Base-by-base conservation (phyloP, 208 protist genomes). In the Acanthamoeba quina region DNA sequence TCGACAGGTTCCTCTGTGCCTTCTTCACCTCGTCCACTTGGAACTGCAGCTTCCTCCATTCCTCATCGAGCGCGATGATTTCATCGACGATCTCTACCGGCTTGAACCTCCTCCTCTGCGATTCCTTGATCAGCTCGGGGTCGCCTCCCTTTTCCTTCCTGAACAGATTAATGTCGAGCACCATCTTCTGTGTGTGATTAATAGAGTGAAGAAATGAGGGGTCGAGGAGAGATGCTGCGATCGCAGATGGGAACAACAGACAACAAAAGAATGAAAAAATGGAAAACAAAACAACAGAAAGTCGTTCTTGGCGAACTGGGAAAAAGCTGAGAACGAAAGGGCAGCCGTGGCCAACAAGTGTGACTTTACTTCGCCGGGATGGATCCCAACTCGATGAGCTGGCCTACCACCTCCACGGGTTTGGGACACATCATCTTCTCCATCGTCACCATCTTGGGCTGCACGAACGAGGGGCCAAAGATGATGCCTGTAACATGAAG, bases 131-230 rank as follows among this genome's bases (percentile, higher is more conserved):
- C 9, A 99, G 78, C 56, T 99, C 97, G 34, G 98, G 98, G 49
- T 98, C 98, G 56, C 98, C 98, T 52, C 97, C 97, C 93, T 98
- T 96, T 37, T 99, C 97, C 52, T 98, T 97, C 60, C 99, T 98
- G 91, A 99, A 99, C 15, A 99, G 95, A 58, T 98, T 96, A 94
- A 99, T 99, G 96, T 99, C 99, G 56, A 99, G 97, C 90, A 94
- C 80, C 80, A 88, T 88, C 3, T 24, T 88, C 5, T n/a, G n/a
- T 88, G 21, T 88, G 47, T 56, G 37, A 52, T 13, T 82, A 37
- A 26, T 1, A 17, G 74, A 41, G 74, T 26, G 74, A 70, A 29
- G 62, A 37, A 29, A 37, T 15, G n/a, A 37, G 62, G 29, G 58
- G 58, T n/a, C 3, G n/a, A n/a, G n/a, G 26, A 64, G 13, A 64